These are phyloP conservation scores for Marchantia polymorpha DNA, from an alignment of 225 moss, liverwort and hornwort genomes.

Conservation along the genomic window DNA sequence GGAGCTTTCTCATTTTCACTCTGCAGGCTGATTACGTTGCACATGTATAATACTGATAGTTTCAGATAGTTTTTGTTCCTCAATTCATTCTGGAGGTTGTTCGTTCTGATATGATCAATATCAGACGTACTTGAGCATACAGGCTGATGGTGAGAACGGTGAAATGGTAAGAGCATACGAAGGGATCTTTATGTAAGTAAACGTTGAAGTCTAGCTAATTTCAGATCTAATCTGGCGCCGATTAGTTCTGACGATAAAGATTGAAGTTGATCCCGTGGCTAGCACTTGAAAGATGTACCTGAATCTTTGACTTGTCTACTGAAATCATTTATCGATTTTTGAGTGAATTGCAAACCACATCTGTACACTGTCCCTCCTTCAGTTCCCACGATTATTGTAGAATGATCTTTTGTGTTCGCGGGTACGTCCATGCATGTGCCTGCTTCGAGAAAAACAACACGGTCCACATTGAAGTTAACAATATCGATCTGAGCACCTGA, in stretches of 20 bases:
- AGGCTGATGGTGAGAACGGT: too few species aligned
- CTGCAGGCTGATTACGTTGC: too few species aligned
- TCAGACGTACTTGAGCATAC: too few species aligned
- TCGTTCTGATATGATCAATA: too few species aligned
- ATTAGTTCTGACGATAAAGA: not conserved
- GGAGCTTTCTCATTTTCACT: too few species aligned
- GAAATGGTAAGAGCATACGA: too few species aligned
- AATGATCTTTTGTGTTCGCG: conserved; percentile 13
- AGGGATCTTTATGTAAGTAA: too few species aligned
- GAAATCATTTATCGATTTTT: conserved; percentile 25
- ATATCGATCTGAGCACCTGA: not conserved
- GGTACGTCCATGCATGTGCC: conserved; percentile 33
- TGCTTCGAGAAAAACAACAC: not conserved
- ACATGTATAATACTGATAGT: too few species aligned
- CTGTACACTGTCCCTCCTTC: conserved; percentile 24
- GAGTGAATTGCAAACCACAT: conserved; percentile 13
- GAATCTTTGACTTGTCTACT: conserved; percentile 28
- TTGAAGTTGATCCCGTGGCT: not conserved
- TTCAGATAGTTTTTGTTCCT: too few species aligned
- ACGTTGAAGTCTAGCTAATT: not conserved
- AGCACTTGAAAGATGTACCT: not conserved
- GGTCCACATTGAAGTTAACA: not conserved
- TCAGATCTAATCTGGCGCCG: not conserved
- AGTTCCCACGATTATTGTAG: conserved; percentile 20
- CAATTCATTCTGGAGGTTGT: too few species aligned